Evolutionary conservation across 176 grass and related monocot species (phyloP).

Genomic region (Olyra latifolia): DNA sequence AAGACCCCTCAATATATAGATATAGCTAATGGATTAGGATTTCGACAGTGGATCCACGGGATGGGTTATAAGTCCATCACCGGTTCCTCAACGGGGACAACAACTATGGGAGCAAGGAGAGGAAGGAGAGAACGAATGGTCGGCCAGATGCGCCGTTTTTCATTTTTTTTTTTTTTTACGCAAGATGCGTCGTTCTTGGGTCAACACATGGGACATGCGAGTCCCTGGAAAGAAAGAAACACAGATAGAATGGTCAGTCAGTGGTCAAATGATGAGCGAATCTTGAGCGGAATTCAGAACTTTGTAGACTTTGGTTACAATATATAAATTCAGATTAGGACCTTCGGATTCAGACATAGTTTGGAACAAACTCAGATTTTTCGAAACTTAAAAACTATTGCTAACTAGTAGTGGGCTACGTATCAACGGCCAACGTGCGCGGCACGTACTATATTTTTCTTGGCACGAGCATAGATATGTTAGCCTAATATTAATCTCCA

Average conservation of each 20-base stretch:
- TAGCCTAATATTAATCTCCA: no score
- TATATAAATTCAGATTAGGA: neutral
- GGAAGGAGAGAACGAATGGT: neutral
- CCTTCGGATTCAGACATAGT: neutral
- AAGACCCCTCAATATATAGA: no score
- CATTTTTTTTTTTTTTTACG: no score
- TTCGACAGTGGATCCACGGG: no score
- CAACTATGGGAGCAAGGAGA: neutral
- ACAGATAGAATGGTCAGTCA: neutral
- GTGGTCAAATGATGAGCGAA: neutral
- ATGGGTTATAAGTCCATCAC: no score
- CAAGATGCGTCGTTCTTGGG: neutral
- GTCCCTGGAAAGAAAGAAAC: neutral
- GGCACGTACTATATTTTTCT: no score
- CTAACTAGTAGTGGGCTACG: no score
- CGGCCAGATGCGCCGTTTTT: neutral
- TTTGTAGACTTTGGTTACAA: neutral
- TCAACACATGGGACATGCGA: neutral
- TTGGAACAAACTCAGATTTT: neutral
- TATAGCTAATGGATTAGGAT: no score
- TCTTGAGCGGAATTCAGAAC: neutral
- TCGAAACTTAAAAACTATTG: neutral
- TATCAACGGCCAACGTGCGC: no score
- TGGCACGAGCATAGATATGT: no score
- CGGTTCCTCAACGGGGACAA: no score